Evolutionary conservation across 2,329 filamentous ascomycete species (phyloP).

Genomic region (Arthrobotrys megalospora): DNA sequence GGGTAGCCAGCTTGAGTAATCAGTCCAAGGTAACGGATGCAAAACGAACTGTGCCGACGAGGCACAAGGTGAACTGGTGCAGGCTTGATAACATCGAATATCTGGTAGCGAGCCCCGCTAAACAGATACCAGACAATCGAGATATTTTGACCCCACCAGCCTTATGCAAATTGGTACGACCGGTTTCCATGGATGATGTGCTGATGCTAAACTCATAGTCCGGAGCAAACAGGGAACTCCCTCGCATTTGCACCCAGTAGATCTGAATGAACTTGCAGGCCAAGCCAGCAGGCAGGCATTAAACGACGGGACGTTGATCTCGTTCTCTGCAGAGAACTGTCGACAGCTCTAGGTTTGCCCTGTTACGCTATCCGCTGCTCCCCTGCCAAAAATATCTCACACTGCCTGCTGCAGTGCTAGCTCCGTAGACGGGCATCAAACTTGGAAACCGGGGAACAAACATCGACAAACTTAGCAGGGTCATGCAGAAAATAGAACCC

Average conservation of each 20-base stretch:
- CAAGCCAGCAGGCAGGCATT: constrained; percentile 17
- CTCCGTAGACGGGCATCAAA: constrained; percentile 15
- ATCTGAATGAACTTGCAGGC: constrained; percentile 9
- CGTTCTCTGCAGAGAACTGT: background rate
- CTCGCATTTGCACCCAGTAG: constrained; percentile 3
- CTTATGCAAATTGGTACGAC: constrained; percentile 40
- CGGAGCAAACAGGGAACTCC: constrained; percentile 8
- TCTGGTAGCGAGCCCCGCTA: constrained; percentile 42
- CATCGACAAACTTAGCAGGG: constrained; percentile 33
- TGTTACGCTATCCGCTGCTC: background rate
- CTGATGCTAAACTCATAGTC: constrained; percentile 6
- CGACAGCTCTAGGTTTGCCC: background rate
- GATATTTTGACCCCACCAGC: constrained; percentile 17
- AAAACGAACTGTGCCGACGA: background rate
- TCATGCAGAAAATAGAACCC: constrained; percentile 23
- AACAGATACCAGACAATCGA: constrained; percentile 13
- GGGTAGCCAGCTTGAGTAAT: constrained; percentile 15
- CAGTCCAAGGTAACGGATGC: constrained; percentile 19
- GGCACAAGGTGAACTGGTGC: background rate
- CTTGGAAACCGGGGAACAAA: constrained; percentile 24
- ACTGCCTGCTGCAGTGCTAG: constrained; percentile 7
- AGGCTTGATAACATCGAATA: constrained; percentile 13
- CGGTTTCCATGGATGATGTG: constrained; percentile 26
- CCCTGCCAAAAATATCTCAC: constrained; percentile 51
- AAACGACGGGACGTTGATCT: background rate